Base-by-base conservation (phyloP, 1,284 basidiomycete species). In the Ustilago xerochloae region DNA sequence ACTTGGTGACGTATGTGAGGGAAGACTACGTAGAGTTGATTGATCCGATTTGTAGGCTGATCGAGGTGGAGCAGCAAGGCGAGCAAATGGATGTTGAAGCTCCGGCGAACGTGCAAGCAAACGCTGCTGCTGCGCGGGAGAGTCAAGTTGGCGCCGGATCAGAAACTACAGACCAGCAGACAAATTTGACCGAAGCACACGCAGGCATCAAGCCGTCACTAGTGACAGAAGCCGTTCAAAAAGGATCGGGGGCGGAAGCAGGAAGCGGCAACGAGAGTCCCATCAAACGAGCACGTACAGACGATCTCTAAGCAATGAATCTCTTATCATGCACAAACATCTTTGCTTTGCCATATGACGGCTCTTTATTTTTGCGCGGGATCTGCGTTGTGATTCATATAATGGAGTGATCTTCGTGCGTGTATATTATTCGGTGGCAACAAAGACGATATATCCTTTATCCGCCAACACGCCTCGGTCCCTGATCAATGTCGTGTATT, bases 1-100 rank as follows among this genome's bases (percentile, higher is more conserved):
- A 84, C 48, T 60, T 84, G 48, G 76, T 84, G n/a, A 77, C 76
- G 18, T 84, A 79, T 43, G 81, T 84, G 16, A 71, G 82, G 26
- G 46, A 72, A 43, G 68, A 77, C 18, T 45, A 57, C 15, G 41
- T 59, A n/a, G 28, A 35, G 0, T 33, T 80, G 46, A 63, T 80
- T 18, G 70, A 75, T 28, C 68, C 73, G 6, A 70, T 75, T 15
- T 66, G 71, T 33, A 51, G 71, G 8, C 8, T 29, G 24, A 55
- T 74, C 20, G 65, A 69, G 24, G 43, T 30, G 26, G 13, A 52
- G 24, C 28, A 48, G 22, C 33, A 50, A 6, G n/a, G n/a, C 10
- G 26, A 36, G 22, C 43, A 45, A 3, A 50, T 63, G 50, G 70
- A 64, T 30, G 48, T 52, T 41, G 32, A 71, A 16, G 41, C 20